These are phyloP conservation scores for Porogramme epimiltina DNA, from an alignment of 1,284 basidiomycete genomes.

Conservation along the genomic window DNA sequence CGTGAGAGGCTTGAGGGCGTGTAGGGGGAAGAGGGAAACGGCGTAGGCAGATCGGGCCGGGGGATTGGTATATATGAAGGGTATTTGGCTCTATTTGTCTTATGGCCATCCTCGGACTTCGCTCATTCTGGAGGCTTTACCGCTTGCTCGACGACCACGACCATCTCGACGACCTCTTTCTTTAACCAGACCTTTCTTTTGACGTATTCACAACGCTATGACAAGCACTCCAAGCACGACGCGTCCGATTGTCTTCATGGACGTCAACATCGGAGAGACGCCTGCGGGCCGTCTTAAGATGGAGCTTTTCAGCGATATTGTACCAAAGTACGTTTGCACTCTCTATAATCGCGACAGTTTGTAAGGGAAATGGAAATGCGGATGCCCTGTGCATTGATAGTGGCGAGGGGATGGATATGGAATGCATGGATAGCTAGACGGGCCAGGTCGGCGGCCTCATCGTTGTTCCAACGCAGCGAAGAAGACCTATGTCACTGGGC, in stretches of 20 bases:
- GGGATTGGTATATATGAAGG: not conserved
- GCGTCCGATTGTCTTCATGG: conserved; percentile 95
- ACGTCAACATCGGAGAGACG: conserved; percentile 93
- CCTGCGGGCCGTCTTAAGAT: conserved; percentile 94
- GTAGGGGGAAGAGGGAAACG: not conserved
- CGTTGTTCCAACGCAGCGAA: too few species aligned
- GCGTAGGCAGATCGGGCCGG: not conserved
- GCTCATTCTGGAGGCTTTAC: conserved; percentile 1
- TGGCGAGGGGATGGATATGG: too few species aligned
- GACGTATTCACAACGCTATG: too few species aligned
- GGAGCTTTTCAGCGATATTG: conserved; percentile 91
- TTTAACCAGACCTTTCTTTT: too few species aligned
- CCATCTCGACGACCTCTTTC: too few species aligned
- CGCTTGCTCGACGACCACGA: not conserved
- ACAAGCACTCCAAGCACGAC: conserved; percentile 26
- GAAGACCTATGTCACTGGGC: too few species aligned
- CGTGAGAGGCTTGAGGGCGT: not conserved
- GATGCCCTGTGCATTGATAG: too few species aligned
- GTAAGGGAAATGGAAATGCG: too few species aligned
- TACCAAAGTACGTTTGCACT: conserved; percentile 64
- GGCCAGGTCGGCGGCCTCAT: too few species aligned
- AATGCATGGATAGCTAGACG: too few species aligned
- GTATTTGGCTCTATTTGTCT: conserved; percentile 14
- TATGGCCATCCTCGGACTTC: not conserved
- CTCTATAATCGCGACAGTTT: too few species aligned